Conservation (phyloP, 1,284 basidiomycete species). For the Afroboletus lepidellus region DNA sequence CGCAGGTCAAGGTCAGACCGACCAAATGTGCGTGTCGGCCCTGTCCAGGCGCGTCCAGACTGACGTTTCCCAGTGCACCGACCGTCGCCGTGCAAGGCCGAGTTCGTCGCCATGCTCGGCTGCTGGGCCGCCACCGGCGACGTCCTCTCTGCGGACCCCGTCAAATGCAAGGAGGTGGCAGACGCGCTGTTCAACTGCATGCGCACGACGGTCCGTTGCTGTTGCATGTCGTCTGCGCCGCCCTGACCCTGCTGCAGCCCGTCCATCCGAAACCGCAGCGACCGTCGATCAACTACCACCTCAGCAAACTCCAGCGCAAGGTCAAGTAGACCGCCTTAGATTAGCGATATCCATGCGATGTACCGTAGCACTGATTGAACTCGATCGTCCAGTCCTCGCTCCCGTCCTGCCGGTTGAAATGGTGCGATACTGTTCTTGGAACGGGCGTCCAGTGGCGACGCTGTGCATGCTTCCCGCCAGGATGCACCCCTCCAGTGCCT, state of each 20-base stretch:
- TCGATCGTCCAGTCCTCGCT: background rate
- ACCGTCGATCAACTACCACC: slow-evolving; percentile 83
- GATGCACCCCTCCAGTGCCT: slow-evolving; percentile 10
- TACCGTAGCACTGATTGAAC: slow-evolving; percentile 2
- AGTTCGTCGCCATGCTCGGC: slow-evolving; percentile 81
- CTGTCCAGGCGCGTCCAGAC: background rate
- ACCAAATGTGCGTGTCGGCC: slow-evolving; percentile 55
- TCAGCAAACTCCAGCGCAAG: slow-evolving; percentile 71
- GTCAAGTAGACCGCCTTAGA: slow-evolving; percentile 51
- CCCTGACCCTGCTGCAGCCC: slow-evolving; percentile 43
- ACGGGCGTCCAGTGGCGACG: slow-evolving; percentile 24
- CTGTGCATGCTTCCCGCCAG: slow-evolving; percentile 12
- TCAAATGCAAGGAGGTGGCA: slow-evolving; percentile 63
- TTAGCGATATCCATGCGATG: too few relatives aligned
- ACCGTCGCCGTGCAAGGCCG: slow-evolving; percentile 40
- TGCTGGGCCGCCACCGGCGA: slow-evolving; percentile 90
- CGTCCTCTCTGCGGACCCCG: slow-evolving; percentile 51
- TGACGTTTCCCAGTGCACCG: slow-evolving; percentile 17
- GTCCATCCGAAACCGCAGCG: slow-evolving; percentile 60
- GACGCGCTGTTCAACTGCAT: slow-evolving; percentile 81
- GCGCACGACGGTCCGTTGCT: slow-evolving; percentile 70
- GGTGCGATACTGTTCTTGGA: slow-evolving; percentile 14
- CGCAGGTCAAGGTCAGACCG: slow-evolving; percentile 79
- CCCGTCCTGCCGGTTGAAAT: background rate
- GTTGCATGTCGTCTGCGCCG: background rate